phyloP scores from a whole-genome alignment of 257 asterid species.

The Mitragyna speciosa region DNA sequence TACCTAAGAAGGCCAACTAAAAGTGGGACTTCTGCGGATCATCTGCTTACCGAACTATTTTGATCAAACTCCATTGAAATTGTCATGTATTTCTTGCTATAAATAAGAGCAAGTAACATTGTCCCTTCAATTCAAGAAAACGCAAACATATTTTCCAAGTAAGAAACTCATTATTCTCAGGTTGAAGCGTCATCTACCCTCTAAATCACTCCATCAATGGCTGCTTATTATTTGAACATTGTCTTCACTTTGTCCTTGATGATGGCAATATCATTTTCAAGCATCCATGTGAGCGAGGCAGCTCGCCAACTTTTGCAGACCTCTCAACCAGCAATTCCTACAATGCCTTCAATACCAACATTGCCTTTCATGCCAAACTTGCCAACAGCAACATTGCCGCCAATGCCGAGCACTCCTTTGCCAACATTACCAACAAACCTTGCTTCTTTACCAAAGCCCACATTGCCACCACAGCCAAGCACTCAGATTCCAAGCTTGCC shows the following conservation, averaged over 20 bases:
- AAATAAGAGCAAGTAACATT: no score
- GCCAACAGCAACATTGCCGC: constrained; percentile 4
- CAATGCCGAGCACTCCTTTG: not conserved
- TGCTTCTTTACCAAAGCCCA: constrained; percentile 19
- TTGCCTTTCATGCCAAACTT: not conserved
- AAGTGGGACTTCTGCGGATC: no score
- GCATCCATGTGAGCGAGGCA: not conserved
- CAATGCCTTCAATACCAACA: constrained; percentile 9
- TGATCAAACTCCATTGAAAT: no score
- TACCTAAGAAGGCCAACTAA: no score
- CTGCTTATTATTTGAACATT: not conserved
- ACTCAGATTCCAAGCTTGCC: no score
- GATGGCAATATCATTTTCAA: constrained; percentile 1
- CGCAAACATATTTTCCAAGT: no score
- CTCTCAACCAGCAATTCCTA: constrained; percentile 4
- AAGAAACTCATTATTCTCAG: not conserved
- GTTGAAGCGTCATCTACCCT: not conserved
- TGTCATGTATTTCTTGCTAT: no score
- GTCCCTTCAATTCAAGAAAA: no score
- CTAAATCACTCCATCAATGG: not conserved
- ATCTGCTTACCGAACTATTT: no score
- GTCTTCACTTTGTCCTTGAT: not conserved
- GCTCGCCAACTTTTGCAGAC: constrained; percentile 12
- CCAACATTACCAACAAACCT: constrained; percentile 3
- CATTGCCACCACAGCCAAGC: no score